Evolutionary conservation across 345 rosid species (phyloP).

Genomic region (Lepidium didymum): DNA sequence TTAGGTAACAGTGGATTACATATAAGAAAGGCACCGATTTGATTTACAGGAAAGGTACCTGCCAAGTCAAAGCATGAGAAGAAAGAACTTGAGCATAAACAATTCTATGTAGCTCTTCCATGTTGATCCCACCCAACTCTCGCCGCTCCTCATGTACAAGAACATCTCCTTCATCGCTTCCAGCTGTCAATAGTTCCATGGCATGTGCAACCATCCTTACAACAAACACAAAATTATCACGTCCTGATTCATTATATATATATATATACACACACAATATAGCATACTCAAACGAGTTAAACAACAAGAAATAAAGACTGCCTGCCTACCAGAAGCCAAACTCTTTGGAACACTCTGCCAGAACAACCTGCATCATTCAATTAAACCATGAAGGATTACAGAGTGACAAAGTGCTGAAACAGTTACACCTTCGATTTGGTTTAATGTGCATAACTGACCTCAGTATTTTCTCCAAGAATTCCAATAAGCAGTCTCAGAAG

Average conservation of each 20-base stretch:
- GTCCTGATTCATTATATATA: background rate
- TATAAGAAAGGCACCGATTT: background rate
- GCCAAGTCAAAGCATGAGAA: conserved; percentile 92
- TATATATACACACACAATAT: background rate
- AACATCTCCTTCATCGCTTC: conserved; percentile 63
- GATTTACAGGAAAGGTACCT: conserved; percentile 39
- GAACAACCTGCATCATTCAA: conserved; percentile 57
- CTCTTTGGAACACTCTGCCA: conserved; percentile 88
- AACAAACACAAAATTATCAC: conserved; percentile 11
- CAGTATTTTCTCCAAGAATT: conserved; percentile 82
- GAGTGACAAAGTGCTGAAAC: background rate
- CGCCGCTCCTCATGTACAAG: conserved; percentile 70
- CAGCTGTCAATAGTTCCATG: conserved; percentile 74
- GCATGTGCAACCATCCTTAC: conserved; percentile 94
- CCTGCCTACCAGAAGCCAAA: conserved; percentile 88
- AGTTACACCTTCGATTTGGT: background rate
- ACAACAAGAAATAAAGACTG: background rate
- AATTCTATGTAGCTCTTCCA: conserved; percentile 89
- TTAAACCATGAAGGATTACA: background rate
- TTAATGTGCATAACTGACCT: conserved; percentile 42
- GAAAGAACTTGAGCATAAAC: conserved; percentile 93
- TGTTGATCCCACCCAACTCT: conserved; percentile 67
- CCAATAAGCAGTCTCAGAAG: conserved; percentile 64
- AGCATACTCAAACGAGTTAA: background rate
- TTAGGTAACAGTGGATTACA: background rate